Evolutionary conservation across 768 basidiomycete species (phyloP).

Genomic region (Clitopilus passeckerianus): DNA sequence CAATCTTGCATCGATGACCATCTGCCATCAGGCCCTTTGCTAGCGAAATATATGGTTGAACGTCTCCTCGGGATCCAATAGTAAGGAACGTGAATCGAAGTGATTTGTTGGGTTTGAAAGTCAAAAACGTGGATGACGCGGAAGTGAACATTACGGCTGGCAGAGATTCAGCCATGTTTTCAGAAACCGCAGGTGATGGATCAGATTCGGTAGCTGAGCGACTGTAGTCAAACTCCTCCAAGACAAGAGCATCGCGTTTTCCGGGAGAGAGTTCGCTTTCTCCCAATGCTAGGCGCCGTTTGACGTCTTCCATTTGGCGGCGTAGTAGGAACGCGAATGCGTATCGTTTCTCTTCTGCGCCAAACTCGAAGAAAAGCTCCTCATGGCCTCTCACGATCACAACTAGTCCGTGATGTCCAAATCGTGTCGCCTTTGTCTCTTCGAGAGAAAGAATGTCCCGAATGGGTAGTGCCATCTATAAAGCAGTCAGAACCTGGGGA

Average conservation of each 20-base stretch:
- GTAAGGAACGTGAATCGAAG: constrained; percentile 93
- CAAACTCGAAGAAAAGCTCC: constrained; percentile 96
- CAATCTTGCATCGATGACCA: constrained; percentile 87
- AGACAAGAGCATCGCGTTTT: constrained; percentile 67
- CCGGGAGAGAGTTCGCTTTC: constrained; percentile 45
- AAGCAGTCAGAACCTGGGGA: neutral
- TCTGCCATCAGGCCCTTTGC: constrained; percentile 88
- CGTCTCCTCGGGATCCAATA: constrained; percentile 94
- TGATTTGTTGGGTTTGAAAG: constrained; percentile 86
- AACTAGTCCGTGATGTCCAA: constrained; percentile 86
- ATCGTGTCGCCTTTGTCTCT: constrained; percentile 81
- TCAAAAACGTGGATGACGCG: constrained; percentile 92
- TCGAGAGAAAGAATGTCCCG: constrained; percentile 83
- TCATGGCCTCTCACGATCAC: constrained; percentile 94
- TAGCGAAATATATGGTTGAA: constrained; percentile 96
- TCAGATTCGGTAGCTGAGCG: constrained; percentile 33
- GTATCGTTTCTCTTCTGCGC: constrained; percentile 71
- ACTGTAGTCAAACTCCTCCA: constrained; percentile 78
- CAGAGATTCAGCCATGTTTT: constrained; percentile 61
- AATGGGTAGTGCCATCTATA: constrained; percentile 92
- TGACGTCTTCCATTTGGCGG: constrained; percentile 72
- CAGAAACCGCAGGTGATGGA: constrained; percentile 37
- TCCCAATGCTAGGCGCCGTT: constrained; percentile 39
- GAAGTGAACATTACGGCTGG: constrained; percentile 97
- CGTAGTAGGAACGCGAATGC: constrained; percentile 75